Conservation (phyloP, 1,139 yeast species). For the Saccharomycopsis phalli region DNA sequence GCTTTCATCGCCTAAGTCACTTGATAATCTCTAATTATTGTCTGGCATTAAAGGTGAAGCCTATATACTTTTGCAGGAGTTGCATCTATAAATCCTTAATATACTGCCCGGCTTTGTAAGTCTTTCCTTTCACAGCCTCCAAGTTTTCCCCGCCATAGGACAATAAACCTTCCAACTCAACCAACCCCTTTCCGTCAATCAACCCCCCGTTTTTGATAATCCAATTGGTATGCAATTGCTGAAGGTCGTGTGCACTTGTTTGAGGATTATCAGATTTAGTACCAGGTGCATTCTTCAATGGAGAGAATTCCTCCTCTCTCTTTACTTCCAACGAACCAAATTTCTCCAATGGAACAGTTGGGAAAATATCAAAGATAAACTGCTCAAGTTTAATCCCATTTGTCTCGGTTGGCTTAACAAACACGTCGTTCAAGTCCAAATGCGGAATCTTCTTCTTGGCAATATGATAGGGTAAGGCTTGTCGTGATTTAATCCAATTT, state of each 20-base stretch:
- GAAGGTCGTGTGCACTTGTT: constrained; percentile 61
- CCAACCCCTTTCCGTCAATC: constrained; percentile 38
- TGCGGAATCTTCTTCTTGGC: constrained; percentile 84
- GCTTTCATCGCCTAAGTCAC: too few relatives aligned
- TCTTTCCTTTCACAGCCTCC: constrained; percentile 45
- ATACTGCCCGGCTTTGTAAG: constrained; percentile 35
- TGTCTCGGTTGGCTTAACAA: constrained; percentile 55
- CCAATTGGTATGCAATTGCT: constrained; percentile 75
- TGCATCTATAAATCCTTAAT: constrained; percentile 25
- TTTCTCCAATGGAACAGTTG: constrained; percentile 57
- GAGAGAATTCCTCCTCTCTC: constrained; percentile 80
- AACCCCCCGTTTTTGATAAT: constrained; percentile 57
- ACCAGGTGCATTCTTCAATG: constrained; percentile 86
- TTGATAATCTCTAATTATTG: too few relatives aligned
- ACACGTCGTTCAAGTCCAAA: constrained; percentile 40
- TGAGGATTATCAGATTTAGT: constrained; percentile 77
- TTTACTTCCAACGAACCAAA: constrained; percentile 93
- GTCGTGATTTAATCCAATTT: constrained; percentile 59
- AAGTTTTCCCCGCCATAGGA: constrained; percentile 86
- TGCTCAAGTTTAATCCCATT: constrained; percentile 95
- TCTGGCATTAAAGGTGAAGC: too few relatives aligned
- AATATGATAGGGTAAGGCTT: constrained; percentile 79
- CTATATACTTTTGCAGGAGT: too few relatives aligned
- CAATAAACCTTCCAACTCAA: constrained; percentile 72
- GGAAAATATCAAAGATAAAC: constrained; percentile 94